Percentiles rank a stretch among this genome's conserved stretches.
These are phyloP conservation scores for Calonectria honghensis DNA, from an alignment of 2,329 filamentous ascomycete genomes.

Conservation along the genomic window DNA sequence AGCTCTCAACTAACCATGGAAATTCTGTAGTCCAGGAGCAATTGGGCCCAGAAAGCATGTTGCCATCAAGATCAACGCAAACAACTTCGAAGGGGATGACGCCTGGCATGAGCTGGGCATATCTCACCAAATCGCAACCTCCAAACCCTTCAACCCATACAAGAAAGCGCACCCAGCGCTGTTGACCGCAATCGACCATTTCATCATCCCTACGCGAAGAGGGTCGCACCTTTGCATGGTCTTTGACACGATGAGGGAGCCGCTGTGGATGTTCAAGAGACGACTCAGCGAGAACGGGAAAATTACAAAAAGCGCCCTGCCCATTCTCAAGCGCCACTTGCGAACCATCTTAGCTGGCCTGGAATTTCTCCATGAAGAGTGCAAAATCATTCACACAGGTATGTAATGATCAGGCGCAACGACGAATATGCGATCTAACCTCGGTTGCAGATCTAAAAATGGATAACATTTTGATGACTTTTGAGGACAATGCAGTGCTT, in stretches of 20 bases:
- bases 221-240: conserved; percentile 61
- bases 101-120: conserved; percentile 48
- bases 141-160: conserved; percentile 34
- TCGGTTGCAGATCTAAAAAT: conserved; percentile 47
- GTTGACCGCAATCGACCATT: conserved; percentile 57
- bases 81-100: conserved; percentile 47
- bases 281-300: conserved; percentile 59
- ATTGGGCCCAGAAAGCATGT: conserved; percentile 44
- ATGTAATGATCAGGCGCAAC: conserved; percentile 30
- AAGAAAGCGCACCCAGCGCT: conserved; percentile 57
- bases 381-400: conserved; percentile 67
- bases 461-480: conserved; percentile 51
- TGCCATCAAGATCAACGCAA: conserved; percentile 51
- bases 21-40: conserved; percentile 10
- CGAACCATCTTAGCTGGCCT: conserved; percentile 61
- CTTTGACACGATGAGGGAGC: conserved; percentile 62
- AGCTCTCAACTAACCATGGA: conserved; percentile 25
- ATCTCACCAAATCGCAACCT: conserved; percentile 37
- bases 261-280: conserved; percentile 59
- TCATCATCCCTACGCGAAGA: conserved; percentile 54
- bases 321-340: conserved; percentile 61
- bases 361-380: conserved; percentile 64
- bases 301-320: conserved; percentile 36
- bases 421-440: not conserved
- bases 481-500: conserved; percentile 50